Evolutionary conservation across 768 basidiomycete species (phyloP).

Genomic region (Phallus indusiatus): DNA sequence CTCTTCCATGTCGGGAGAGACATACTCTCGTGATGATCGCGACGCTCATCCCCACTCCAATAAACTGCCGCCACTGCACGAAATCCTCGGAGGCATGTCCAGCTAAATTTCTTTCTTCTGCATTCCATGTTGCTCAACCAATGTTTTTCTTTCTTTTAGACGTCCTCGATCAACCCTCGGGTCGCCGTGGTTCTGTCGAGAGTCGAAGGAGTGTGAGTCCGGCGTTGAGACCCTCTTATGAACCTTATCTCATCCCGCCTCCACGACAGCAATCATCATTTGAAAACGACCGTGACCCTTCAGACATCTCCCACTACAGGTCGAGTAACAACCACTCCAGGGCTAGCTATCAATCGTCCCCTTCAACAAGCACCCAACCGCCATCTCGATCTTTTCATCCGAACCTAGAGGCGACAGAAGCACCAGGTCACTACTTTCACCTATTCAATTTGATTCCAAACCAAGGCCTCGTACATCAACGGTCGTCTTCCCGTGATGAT

Average conservation of each 20-base stretch:
- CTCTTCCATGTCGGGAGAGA: not conserved
- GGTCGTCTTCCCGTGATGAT: conserved; percentile 3
- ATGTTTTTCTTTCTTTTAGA: not conserved
- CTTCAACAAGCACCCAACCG: not conserved
- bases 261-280: not conserved
- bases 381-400: not conserved
- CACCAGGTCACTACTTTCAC: not conserved
- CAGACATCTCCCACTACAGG: not conserved
- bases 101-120: not conserved
- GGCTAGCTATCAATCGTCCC: not conserved
- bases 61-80: not conserved
- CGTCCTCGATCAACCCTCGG: conserved; percentile 4
- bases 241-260: conserved; percentile 3
- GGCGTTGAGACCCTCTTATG: not conserved
- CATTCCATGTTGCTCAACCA: too few species aligned
- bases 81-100: conserved; percentile 3
- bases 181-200: not conserved
- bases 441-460: conserved; percentile 3
- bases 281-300: not conserved
- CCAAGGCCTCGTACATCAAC: conserved; percentile 5
- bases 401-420: not conserved
- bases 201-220: conserved; percentile 7
- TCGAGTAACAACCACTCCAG: not conserved
- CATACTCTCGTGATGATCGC: not conserved
- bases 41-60: not conserved